A percentile compares a stretch with the other conserved stretches of the same genome.
These are phyloP conservation scores for Salix exigua DNA, from an alignment of 345 rosid genomes.

Conservation along the genomic window DNA sequence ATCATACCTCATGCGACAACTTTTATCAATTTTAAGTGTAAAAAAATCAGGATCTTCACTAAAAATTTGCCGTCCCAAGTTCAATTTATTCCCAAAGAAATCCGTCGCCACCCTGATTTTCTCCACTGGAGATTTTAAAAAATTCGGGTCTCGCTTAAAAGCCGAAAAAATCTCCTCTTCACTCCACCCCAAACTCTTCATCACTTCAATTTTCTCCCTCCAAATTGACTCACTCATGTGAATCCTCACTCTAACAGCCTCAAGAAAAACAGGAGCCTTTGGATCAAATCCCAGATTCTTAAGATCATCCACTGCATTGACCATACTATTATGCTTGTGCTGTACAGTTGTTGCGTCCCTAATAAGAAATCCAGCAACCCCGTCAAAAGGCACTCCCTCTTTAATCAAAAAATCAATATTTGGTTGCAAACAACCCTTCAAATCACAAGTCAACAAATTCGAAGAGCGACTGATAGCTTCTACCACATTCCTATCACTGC, in stretches of 20 bases:
- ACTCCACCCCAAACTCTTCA: neutral
- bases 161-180: neutral
- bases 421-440: neutral
- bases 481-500: neutral
- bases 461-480: neutral
- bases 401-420: neutral
- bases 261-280: conserved; percentile 2
- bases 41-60: neutral
- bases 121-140: neutral
- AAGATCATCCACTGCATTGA: neutral
- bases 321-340: neutral
- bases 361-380: neutral
- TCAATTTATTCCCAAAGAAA: neutral
- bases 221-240: neutral
- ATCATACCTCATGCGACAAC: neutral
- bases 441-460: neutral
- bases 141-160: neutral
- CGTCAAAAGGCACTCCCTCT: neutral
- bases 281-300: conserved; percentile 6
- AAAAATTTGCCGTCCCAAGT: neutral
- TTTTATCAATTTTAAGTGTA: neutral
- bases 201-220: neutral
- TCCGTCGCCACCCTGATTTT: neutral
- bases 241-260: neutral
- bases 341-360: neutral